These are phyloP conservation scores for Chloris gayana DNA, from an alignment of 176 grass and related monocot species.

Conservation along the genomic window DNA sequence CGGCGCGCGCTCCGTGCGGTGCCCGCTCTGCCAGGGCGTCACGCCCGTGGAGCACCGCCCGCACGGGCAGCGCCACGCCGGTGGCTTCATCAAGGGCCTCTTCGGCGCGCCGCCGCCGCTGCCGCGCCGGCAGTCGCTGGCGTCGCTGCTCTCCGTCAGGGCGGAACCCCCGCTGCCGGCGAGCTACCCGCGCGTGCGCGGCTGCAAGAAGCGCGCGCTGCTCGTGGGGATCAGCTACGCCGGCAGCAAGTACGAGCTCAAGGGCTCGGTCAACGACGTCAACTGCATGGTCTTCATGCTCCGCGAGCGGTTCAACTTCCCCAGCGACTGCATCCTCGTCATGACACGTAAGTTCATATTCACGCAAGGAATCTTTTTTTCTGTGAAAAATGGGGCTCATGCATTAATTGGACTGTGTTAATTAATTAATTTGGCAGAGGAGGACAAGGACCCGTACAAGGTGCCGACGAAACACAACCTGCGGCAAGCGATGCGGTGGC, in stretches of 20 bases:
- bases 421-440: slow-evolving; percentile 38
- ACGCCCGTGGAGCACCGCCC: slow-evolving; percentile 55
- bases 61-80: slow-evolving; percentile 33
- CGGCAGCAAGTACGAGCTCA: slow-evolving; percentile 64
- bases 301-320: slow-evolving; percentile 56
- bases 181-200: slow-evolving; percentile 46
- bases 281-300: slow-evolving; percentile 70
- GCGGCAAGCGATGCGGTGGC: slow-evolving; percentile 75
- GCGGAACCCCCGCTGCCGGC: background rate
- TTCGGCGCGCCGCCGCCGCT: background rate
- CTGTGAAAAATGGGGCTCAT: too few relatives aligned
- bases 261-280: slow-evolving; percentile 82
- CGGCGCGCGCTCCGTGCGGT: slow-evolving; percentile 48
- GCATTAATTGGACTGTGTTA: background rate
- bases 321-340: slow-evolving; percentile 56
- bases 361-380: too few relatives aligned
- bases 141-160: background rate
- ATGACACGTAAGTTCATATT: slow-evolving; percentile 55
- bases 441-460: slow-evolving; percentile 41
- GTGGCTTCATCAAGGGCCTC: slow-evolving; percentile 65
- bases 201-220: slow-evolving; percentile 72
- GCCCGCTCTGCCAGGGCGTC: slow-evolving; percentile 53
- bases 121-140: background rate
- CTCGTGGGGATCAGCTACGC: slow-evolving; percentile 84
- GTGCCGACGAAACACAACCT: slow-evolving; percentile 69